phyloP scores from a whole-genome alignment of 2,329 filamentous ascomycete species.

The Pseudogymnoascus sp. region DNA sequence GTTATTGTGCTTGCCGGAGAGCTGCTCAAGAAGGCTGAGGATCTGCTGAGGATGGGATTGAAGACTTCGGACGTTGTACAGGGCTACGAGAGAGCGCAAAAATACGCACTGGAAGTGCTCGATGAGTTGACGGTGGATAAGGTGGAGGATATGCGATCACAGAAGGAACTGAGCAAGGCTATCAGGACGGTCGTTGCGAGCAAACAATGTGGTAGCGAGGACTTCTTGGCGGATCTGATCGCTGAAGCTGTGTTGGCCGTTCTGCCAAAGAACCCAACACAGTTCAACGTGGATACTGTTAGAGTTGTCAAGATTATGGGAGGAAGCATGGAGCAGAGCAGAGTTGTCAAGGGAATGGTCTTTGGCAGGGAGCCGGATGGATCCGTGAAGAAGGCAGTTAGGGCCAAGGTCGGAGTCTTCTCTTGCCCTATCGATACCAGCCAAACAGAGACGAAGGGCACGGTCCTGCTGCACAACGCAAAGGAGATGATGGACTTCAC shows the following conservation, averaged over 20 bases:
- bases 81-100: slow-evolving; percentile 91
- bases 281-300: slow-evolving; percentile 99
- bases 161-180: slow-evolving; percentile 84
- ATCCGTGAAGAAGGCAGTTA: slow-evolving; percentile 77
- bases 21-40: slow-evolving; percentile 92
- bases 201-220: slow-evolving; percentile 93
- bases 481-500: slow-evolving; percentile 99
- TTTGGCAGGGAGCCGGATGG: slow-evolving; percentile 95
- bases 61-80: slow-evolving; percentile 97
- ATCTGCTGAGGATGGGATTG: slow-evolving; percentile 89
- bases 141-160: slow-evolving; percentile 73
- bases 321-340: slow-evolving; percentile 86
- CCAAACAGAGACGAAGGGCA: slow-evolving; percentile 98
- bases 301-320: slow-evolving; percentile 99
- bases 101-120: slow-evolving; percentile 74
- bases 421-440: slow-evolving; percentile 92
- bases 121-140: slow-evolving; percentile 89
- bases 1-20: slow-evolving; percentile 95
- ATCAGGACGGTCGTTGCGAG: slow-evolving; percentile 91
- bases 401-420: slow-evolving; percentile 94
- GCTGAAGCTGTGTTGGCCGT: slow-evolving; percentile 80
- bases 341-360: slow-evolving; percentile 96
- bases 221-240: slow-evolving; percentile 77
- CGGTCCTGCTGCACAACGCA: slow-evolving; percentile 90
- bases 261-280: slow-evolving; percentile 85